Evolutionary conservation across 345 rosid species (phyloP).

Genomic region (Balakata baccata): DNA sequence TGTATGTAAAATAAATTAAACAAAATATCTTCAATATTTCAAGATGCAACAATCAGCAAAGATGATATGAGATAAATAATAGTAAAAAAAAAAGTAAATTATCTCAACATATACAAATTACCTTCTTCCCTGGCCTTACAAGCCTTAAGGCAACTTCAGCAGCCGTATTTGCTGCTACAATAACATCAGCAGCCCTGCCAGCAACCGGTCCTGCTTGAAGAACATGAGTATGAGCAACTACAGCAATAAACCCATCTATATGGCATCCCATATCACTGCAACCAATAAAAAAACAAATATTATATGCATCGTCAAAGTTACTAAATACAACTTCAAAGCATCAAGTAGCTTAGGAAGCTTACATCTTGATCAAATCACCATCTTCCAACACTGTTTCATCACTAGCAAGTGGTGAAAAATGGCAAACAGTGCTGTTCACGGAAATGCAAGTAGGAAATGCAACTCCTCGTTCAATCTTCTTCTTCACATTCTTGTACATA

Average conservation of each 20-base stretch:
- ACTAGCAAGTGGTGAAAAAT: constrained; percentile 85
- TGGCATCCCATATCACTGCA: constrained; percentile 95
- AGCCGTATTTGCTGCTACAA: constrained; percentile 89
- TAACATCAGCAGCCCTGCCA: constrained; percentile 83
- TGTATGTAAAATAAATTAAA: background rate
- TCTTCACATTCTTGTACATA: constrained; percentile 93
- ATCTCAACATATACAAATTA: constrained; percentile 18
- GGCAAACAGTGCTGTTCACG: constrained; percentile 81
- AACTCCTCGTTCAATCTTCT: constrained; percentile 85
- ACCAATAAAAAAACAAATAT: background rate
- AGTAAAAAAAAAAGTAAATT: background rate
- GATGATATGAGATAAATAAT: no score
- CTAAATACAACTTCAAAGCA: background rate
- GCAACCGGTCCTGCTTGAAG: constrained; percentile 64
- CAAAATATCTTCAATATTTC: background rate
- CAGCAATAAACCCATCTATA: constrained; percentile 96
- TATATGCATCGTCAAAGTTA: background rate
- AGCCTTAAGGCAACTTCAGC: constrained; percentile 99
- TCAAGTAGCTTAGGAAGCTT: constrained; percentile 19
- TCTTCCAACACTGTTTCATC: constrained; percentile 75
- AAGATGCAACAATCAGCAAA: no score
- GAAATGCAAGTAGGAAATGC: constrained; percentile 96
- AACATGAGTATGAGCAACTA: constrained; percentile 86
- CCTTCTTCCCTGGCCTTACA: constrained; percentile 95
- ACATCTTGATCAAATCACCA: constrained; percentile 89